Evolutionary conservation across 83 land plant genomes (phyloP), one percentile per base, ranked within the genome.

Genomic region (Diphasiastrum complanatum): DNA sequence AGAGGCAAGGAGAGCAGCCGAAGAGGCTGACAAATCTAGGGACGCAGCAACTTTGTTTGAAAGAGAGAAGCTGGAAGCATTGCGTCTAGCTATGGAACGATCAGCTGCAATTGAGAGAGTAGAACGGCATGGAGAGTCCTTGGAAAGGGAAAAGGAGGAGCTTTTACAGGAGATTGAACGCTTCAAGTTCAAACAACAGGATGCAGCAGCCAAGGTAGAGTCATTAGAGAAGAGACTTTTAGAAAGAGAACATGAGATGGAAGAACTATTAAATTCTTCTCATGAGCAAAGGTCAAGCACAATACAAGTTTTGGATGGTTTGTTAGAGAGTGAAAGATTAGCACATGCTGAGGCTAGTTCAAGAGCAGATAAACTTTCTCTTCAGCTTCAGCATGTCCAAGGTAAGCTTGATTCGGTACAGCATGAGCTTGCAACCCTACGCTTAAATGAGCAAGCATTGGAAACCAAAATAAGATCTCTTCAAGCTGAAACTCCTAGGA

Each of bases 181-280:
- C 52, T 33, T 75, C 8, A 77, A 76, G 16, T 38, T 35, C 30
- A 72, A 71, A 5, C 89, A 86, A 51, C 57, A 63, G 75, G 89
- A 78, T 24, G 86, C 93, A 1, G 31, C 65, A 29, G 66, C 80
- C 37, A 84, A 74, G 55, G 83, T 76, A 16, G 64, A 65, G 32
- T 43, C 72, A 2, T 69, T 86, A n/a, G 93, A 91, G 69, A 63
- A 31, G 47, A 71, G 80, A 32, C 78, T 91, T 14, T 83, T 80
- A 47, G 89, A 82, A 45, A 60, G 93, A 37, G 89, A 91, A 46
- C 78, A 58, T 38, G 97, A 91, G 67, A 91, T 91, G 50, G 87
- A 82, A 60, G 65, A 77, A 24, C 78, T 87, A 11, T 51, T 87
- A 64, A 57, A 73, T 22, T 61, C 76, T 23, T 71, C 82, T 61